phyloP scores from a whole-genome alignment of 352 stramenopile genomes.

The Globisporangium mamillatum region DNA sequence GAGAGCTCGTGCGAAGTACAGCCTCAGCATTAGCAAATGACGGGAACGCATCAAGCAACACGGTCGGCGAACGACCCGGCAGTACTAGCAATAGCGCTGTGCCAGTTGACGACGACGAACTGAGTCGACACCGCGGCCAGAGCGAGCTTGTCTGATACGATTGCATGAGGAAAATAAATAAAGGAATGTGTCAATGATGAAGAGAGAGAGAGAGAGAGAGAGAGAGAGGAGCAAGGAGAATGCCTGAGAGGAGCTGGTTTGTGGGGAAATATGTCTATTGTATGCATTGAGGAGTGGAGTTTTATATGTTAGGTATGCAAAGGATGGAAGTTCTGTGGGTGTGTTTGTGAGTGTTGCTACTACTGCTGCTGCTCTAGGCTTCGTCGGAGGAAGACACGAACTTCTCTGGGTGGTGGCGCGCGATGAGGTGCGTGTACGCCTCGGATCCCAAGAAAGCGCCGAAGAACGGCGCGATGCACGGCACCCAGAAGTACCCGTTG shows the following conservation, averaged over 20 bases:
- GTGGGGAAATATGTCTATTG: background rate
- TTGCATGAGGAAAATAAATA: background rate
- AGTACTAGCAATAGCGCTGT: slow-evolving; percentile 2
- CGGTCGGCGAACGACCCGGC: background rate
- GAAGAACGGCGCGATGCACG: slow-evolving; percentile 66
- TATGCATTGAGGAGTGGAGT: background rate
- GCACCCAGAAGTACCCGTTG: slow-evolving; percentile 79
- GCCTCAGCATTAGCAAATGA: background rate
- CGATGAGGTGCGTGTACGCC: slow-evolving; percentile 65
- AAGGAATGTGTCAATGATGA: background rate
- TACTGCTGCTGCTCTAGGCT: slow-evolving; percentile 8
- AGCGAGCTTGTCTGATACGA: slow-evolving; percentile 13
- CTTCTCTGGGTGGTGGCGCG: slow-evolving; percentile 54
- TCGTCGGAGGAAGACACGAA: slow-evolving; percentile 38
- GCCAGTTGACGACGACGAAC: background rate
- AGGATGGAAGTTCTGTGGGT: slow-evolving; percentile 1
- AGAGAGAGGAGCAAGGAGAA: background rate
- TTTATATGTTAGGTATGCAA: slow-evolving; percentile 1
- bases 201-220: background rate
- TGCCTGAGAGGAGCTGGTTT: background rate
- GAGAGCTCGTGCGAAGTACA: background rate
- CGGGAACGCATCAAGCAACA: background rate
- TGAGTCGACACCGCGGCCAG: slow-evolving; percentile 11
- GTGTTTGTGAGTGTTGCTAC: background rate
- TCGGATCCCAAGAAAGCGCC: slow-evolving; percentile 56